phyloP scores from a whole-genome alignment of 2,329 filamentous ascomycete genomes.

The Xylariaceae sp. region DNA sequence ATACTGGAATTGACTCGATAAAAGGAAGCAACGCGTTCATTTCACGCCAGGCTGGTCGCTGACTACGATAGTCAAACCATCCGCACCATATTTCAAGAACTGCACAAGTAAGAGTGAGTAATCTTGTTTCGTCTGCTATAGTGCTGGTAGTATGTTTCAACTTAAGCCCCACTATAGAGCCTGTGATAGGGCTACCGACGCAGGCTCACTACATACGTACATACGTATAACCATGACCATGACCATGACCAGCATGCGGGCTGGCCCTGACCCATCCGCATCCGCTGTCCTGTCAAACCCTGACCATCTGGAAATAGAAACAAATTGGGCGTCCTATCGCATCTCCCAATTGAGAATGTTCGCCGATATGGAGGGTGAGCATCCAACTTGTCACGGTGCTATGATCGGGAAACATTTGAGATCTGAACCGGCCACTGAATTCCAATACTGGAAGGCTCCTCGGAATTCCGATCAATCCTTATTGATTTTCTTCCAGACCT shows the following conservation, averaged over 20 bases:
- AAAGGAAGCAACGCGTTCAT: too few relatives aligned
- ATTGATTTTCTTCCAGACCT: conserved; percentile 62
- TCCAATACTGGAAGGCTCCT: too few relatives aligned
- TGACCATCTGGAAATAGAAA: conserved; percentile 14
- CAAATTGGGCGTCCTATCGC: conserved; percentile 11
- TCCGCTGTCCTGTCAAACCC: conserved; percentile 2
- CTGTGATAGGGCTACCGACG: not conserved
- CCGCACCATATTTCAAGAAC: too few relatives aligned
- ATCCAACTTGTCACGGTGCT: not conserved
- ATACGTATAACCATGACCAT: too few relatives aligned
- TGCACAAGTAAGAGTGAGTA: too few relatives aligned
- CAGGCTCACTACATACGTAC: too few relatives aligned
- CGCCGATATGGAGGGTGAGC: conserved; percentile 5
- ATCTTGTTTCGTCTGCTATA: conserved; percentile 5
- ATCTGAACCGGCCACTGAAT: conserved; percentile 1
- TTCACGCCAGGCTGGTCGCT: too few relatives aligned
- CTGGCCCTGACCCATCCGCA: too few relatives aligned
- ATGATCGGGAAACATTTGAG: conserved; percentile 6
- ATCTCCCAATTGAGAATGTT: conserved; percentile 12
- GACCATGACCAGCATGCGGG: too few relatives aligned
- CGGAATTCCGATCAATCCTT: conserved; percentile 37
- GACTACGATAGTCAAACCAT: too few relatives aligned
- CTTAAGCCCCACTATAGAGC: not conserved
- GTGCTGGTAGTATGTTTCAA: conserved; percentile 5
- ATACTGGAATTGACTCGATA: too few relatives aligned